Conservation (phyloP, 805 yeast genomes). For the Ogataea pilisensis region DNA sequence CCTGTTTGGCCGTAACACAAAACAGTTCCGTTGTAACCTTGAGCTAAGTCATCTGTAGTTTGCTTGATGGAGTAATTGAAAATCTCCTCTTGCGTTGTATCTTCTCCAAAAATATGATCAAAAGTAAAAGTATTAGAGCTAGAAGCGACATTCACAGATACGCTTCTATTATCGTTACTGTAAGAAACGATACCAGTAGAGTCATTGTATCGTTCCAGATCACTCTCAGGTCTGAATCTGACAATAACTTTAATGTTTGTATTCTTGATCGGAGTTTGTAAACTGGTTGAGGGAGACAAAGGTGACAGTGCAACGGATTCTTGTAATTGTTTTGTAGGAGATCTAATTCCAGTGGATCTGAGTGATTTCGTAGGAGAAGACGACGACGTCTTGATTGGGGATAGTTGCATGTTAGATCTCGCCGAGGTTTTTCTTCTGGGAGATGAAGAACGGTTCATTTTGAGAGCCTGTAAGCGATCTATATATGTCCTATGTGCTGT, state of each 20-base stretch:
- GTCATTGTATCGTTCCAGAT: conserved; percentile 10
- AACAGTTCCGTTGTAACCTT: conserved; percentile 47
- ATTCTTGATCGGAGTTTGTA: conserved; percentile 17
- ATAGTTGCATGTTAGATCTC: background rate
- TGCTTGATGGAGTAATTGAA: conserved; percentile 55
- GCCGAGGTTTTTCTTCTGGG: background rate
- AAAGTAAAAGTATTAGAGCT: conserved; percentile 42
- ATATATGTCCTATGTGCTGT: no score
- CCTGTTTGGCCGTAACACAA: conserved; percentile 79
- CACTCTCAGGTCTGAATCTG: conserved; percentile 59
- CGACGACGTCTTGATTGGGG: background rate
- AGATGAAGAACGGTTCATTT: background rate
- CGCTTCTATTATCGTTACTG: conserved; percentile 10
- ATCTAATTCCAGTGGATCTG: conserved; percentile 6
- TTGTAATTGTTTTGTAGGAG: conserved; percentile 9
- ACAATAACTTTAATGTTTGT: conserved; percentile 63
- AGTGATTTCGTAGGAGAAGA: background rate
- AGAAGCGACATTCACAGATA: conserved; percentile 11
- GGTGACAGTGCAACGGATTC: conserved; percentile 1
- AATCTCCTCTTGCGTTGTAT: conserved; percentile 50
- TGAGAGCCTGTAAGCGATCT: background rate
- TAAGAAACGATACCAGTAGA: conserved; percentile 11
- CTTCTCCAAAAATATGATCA: conserved; percentile 58
- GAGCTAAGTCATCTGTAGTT: conserved; percentile 64
- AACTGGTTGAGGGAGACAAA: background rate